Evolutionary conservation across 208 protist genomes (phyloP).

Genomic region (Trypanosoma grayi): DNA sequence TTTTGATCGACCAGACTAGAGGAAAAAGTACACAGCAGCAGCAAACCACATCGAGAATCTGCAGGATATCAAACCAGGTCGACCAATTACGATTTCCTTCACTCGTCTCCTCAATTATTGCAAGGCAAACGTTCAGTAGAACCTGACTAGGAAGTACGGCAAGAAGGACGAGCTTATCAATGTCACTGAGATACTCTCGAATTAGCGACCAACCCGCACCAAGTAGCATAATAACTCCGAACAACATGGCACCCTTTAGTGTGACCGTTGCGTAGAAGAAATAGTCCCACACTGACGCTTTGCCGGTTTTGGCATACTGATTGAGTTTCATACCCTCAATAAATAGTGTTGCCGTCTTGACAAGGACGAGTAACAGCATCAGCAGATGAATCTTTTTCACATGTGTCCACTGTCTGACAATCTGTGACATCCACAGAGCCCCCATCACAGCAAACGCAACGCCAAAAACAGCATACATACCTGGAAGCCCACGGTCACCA

Average conservation of each 20-base stretch:
- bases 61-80: conserved; percentile 44
- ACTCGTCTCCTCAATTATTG: conserved; percentile 60
- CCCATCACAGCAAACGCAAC: conserved; percentile 14
- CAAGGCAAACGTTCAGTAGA: conserved; percentile 71
- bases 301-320: conserved; percentile 36
- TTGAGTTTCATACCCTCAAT: conserved; percentile 48
- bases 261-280: conserved; percentile 59
- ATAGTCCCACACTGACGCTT: conserved; percentile 38
- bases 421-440: conserved; percentile 18
- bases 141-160: conserved; percentile 66
- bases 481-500: conserved; percentile 11
- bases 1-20: conserved; percentile 72
- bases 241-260: conserved; percentile 60
- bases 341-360: conserved; percentile 41
- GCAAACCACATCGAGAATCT: conserved; percentile 77
- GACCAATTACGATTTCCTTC: conserved; percentile 51
- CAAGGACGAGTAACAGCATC: conserved; percentile 28
- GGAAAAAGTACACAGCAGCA: conserved; percentile 74
- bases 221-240: conserved; percentile 61
- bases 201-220: conserved; percentile 73
- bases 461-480: conserved; percentile 20
- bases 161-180: conserved; percentile 76
- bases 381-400: conserved; percentile 29
- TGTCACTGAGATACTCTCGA: conserved; percentile 55
- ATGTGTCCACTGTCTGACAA: conserved; percentile 7